Evolutionary conservation across 2,329 filamentous ascomycete genomes (phyloP).

Genomic region (Nemania sp.): DNA sequence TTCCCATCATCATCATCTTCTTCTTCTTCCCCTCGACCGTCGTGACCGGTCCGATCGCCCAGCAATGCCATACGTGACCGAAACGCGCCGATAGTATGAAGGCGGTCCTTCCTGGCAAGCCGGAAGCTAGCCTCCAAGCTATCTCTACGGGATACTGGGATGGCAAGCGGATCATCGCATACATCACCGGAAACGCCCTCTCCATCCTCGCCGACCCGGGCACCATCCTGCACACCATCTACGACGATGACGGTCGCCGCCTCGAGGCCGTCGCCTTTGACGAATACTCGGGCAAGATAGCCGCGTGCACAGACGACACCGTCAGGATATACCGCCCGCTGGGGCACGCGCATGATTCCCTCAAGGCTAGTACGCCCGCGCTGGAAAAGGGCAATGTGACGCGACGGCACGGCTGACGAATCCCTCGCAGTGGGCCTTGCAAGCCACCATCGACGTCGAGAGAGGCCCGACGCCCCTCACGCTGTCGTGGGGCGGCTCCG

Average conservation of each 20-base stretch:
- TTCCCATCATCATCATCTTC: no score
- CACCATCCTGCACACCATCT: slow-evolving; percentile 84
- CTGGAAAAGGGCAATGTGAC: neutral
- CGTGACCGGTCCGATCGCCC: slow-evolving; percentile 8
- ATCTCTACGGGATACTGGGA: slow-evolving; percentile 53
- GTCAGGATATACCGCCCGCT: slow-evolving; percentile 81
- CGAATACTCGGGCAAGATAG: slow-evolving; percentile 82
- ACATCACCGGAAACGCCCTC: slow-evolving; percentile 87
- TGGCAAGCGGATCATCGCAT: slow-evolving; percentile 54
- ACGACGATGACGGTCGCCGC: slow-evolving; percentile 71
- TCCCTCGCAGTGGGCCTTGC: slow-evolving; percentile 61
- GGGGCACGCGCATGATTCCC: slow-evolving; percentile 68
- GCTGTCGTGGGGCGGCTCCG: slow-evolving; percentile 84
- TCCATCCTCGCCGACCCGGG: slow-evolving; percentile 78
- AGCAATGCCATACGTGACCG: slow-evolving; percentile 37
- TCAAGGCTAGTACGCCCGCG: slow-evolving; percentile 62
- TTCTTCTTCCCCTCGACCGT: neutral
- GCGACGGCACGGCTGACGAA: slow-evolving; percentile 17
- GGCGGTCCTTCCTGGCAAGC: slow-evolving; percentile 54
- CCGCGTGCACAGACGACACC: slow-evolving; percentile 67
- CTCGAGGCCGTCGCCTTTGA: slow-evolving; percentile 82
- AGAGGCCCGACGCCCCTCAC: slow-evolving; percentile 52
- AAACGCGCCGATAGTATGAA: slow-evolving; percentile 46
- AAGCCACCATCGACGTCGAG: slow-evolving; percentile 62
- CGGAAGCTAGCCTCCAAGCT: slow-evolving; percentile 53